Percentiles rank a stretch among this genome's conserved stretches.
These are phyloP conservation scores for Ophiostoma angusticollis DNA, from an alignment of 2,329 filamentous ascomycete genomes.

Conservation along the genomic window DNA sequence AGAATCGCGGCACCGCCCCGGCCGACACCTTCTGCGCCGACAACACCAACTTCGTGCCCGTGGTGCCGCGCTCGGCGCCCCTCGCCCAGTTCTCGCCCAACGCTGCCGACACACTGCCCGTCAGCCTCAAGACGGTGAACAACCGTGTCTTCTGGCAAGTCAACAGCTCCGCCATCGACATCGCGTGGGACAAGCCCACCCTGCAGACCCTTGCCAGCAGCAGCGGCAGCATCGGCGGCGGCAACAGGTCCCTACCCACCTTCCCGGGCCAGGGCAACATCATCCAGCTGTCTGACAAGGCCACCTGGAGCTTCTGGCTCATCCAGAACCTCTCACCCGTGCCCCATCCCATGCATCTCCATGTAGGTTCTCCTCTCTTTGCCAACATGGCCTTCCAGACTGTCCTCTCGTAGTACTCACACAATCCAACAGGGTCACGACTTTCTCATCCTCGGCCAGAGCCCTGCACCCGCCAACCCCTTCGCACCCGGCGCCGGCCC, in stretches of 20 bases:
- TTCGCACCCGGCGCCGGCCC: conserved; percentile 10
- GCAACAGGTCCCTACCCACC: background rate
- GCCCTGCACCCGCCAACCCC: conserved; percentile 24
- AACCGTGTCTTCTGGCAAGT: conserved; percentile 20
- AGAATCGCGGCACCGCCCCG: conserved; percentile 17
- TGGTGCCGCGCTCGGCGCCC: conserved; percentile 12
- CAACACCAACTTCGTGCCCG: conserved; percentile 11
- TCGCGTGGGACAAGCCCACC: conserved; percentile 25
- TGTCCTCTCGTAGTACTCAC: background rate
- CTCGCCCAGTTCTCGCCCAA: conserved; percentile 7
- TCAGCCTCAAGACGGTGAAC: conserved; percentile 18
- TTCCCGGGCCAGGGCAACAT: background rate
- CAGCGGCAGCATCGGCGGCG: conserved; percentile 4
- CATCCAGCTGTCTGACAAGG: background rate
- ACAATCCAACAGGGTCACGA: conserved; percentile 15
- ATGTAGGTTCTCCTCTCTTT: conserved; percentile 11
- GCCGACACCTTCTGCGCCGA: conserved; percentile 13
- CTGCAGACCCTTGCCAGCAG: conserved; percentile 21
- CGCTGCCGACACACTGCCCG: conserved; percentile 8
- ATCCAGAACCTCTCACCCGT: conserved; percentile 19
- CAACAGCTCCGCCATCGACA: conserved; percentile 19
- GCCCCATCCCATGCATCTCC: conserved; percentile 18
- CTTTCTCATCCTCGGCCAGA: conserved; percentile 17
- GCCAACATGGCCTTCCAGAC: background rate
- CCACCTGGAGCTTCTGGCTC: conserved; percentile 22